Evolutionary conservation across 768 basidiomycete genomes (phyloP).

Genomic region (Suillus hirtellus): DNA sequence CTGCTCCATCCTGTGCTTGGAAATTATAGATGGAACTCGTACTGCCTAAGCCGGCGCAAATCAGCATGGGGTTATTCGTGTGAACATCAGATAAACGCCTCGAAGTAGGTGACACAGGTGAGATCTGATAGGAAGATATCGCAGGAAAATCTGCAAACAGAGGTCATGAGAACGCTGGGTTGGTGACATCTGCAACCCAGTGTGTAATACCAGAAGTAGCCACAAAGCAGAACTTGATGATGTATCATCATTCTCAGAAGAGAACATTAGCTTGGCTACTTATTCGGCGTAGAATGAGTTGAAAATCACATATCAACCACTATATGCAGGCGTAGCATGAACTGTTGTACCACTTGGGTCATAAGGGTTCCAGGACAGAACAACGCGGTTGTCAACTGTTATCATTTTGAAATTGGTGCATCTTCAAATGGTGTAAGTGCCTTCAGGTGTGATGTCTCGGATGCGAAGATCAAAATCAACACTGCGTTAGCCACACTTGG

Average conservation of each 20-base stretch:
- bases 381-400: not conserved
- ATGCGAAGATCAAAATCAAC: conserved; percentile 3
- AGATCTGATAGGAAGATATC: not conserved
- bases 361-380: not conserved
- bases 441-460: not conserved
- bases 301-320: not conserved
- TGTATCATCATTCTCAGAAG: not conserved
- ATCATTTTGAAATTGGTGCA: not conserved
- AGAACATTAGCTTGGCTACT: not conserved
- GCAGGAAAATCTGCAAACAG: not conserved
- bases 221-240: not conserved
- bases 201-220: not conserved
- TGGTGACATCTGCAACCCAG: not conserved
- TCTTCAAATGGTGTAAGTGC: not conserved
- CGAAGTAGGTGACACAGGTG: not conserved
- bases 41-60: conserved; percentile 1
- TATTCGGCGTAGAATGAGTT: not conserved
- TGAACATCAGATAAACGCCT: not conserved
- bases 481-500: not conserved
- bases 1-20: not conserved
- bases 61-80: conserved; percentile 1
- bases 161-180: not conserved
- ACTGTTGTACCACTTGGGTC: not conserved
- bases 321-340: not conserved
- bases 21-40: conserved; percentile 1